phyloP scores from a whole-genome alignment of 164 flowering plant genomes.

The Tinospora cordifolia region DNA sequence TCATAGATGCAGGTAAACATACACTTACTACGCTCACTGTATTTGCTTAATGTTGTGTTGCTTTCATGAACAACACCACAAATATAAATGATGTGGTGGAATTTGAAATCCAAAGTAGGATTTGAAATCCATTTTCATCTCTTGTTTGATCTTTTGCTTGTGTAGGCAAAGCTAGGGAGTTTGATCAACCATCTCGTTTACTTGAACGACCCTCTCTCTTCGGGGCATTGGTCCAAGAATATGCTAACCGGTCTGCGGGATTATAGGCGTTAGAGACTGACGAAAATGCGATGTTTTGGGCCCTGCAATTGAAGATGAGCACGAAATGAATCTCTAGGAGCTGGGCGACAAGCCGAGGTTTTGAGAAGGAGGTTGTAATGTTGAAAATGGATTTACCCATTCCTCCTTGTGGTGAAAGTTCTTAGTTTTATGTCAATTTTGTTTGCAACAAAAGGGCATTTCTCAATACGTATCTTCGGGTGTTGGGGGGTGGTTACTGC shows the following conservation, averaged over 20 bases:
- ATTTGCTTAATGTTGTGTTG: not conserved
- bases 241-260: constrained; percentile 67
- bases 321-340: not conserved
- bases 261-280: constrained; percentile 22
- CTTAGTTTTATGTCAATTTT: not conserved
- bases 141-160: not conserved
- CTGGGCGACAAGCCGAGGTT: not conserved
- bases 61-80: not conserved
- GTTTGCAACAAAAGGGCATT: not conserved
- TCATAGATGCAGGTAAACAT: constrained; percentile 69
- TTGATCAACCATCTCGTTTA: constrained; percentile 60
- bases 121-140: not conserved
- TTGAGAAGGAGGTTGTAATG: not conserved
- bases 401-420: not conserved
- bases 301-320: not conserved
- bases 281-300: not conserved
- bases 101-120: not conserved
- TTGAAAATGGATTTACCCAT: not conserved
- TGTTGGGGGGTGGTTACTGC: too few species aligned
- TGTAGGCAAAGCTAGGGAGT: constrained; percentile 77
- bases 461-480: not conserved
- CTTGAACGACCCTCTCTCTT: constrained; percentile 76
- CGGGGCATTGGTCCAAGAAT: constrained; percentile 84
- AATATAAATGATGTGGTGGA: not conserved
- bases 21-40: not conserved